Percentiles rank a stretch among this genome's conserved stretches.
Conservation (phyloP, 1,284 basidiomycete species). For the Irpex sp. region DNA sequence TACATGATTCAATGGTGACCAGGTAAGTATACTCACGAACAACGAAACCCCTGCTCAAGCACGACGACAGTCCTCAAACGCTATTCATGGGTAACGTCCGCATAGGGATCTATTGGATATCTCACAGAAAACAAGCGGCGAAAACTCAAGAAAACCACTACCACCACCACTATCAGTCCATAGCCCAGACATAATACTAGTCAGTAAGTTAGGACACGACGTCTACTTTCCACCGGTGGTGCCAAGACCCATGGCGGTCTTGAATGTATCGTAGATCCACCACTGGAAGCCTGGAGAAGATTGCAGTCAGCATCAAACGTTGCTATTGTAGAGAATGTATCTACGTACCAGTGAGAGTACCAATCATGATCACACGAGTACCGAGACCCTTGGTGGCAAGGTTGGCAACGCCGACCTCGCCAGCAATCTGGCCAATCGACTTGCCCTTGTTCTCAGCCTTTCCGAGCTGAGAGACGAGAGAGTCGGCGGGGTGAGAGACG, state of each 20-base stretch:
- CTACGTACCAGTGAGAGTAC: conserved; percentile 61
- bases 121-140: neutral
- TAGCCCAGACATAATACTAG: neutral
- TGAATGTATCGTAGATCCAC: conserved; percentile 88
- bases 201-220: neutral
- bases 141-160: neutral
- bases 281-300: conserved; percentile 66
- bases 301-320: neutral
- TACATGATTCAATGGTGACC: too few relatives aligned
- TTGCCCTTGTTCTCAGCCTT: conserved; percentile 78
- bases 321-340: neutral
- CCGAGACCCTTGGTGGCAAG: conserved; percentile 79
- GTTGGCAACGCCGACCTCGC: conserved; percentile 57
- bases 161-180: neutral
- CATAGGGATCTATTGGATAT: neutral
- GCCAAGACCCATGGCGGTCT: conserved; percentile 74
- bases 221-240: conserved; percentile 81
- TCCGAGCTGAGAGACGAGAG: conserved; percentile 75
- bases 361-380: conserved; percentile 79
- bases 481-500: conserved; percentile 81
- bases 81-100: neutral
- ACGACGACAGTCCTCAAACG: neutral
- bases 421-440: conserved; percentile 58
- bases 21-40: too few relatives aligned
- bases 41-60: too few relatives aligned